Evolutionary conservation across 148 eudicot species (phyloP), one percentile per base, ranked within the genome.

Genomic region (Cornus suecica): DNA sequence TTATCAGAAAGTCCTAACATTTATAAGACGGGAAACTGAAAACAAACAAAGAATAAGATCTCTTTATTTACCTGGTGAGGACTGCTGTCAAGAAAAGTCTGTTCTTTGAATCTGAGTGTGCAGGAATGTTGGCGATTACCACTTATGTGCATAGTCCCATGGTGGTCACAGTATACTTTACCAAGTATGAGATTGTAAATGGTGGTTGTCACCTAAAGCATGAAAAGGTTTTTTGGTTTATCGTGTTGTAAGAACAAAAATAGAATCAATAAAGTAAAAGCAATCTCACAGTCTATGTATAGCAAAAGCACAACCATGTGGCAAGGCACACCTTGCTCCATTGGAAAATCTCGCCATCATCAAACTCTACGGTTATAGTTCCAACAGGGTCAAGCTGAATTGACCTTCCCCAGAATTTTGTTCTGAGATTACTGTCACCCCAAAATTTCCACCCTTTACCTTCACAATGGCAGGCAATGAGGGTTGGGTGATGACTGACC

Each of bases 311-410:
- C 41, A 80, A 66, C 25, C 5, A 48, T 51, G 52, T 29, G 2
- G 70, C 28, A 23, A 1, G 60, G 13, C 78, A 62, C 72, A 93
- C 98, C 97, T 94, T 95, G 89, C 91, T 92, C 99, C 99, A 95
- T 37, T 89, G 94, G 81, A 95, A 95, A 67, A 79, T 79, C 81
- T 92, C 99, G 18, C 99, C 97, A 75, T 95, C 99, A 45, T 91
- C 97, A 65, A 95, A 95, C 84, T 95, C 90, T 73, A 95, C 72
- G 27, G 88, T 88, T 54, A 95, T 84, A 52, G 80, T 78, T 80
- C 99, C 99, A 68, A 91, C 94, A 52, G 99, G 99, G 77, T 95
- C 97, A 83, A 95, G 91, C 85, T 95, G 99, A 81, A 95, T 95
- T 58, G 97, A 90, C 71, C 90, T 91, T 31, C 99, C 99, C 97